Base-by-base conservation (phyloP, 1,284 basidiomycete species). In the Lignosus rhinocerotis region DNA sequence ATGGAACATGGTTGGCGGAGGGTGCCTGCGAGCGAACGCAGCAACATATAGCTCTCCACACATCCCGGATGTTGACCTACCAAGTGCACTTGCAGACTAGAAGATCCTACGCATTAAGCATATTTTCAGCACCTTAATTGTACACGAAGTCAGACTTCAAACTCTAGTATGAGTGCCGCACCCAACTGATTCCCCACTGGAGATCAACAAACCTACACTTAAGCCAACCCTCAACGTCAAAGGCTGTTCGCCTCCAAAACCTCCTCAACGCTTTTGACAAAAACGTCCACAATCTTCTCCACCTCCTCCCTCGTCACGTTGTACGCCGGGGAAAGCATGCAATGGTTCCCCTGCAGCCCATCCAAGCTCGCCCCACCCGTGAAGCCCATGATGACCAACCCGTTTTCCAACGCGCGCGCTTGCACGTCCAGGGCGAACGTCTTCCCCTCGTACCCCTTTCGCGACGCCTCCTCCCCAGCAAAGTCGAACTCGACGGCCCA, bases 401-500 rank as follows among this genome's bases (percentile, higher is more conserved):
- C 85, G 44, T 89, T 86, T 63, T 82, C 71, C 64, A 93, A 69
- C 55, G 84, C 82, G 47, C 79, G 81, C 44, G 82, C 85, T 69
- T 92, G 90, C 14, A 88, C 80, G 19, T 81, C 74, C 72, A 84
- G 79, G 12, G 82, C 87, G 64, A 92, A 87, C 19, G 70, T 67
- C 44, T 78, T 54, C 6, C 78, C 80, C 63, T 79, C 78, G 62
- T 89, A 79, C 39, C 55, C 75, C n/a, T 82, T 60, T 30, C 67
- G 66, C 30, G 68, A 57, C 9, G 76, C 78, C 58, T 78, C 76
- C 10, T 72, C 70, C 8, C 66, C 70, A 16, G 71, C 67, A 66
- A 88, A 86, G 67, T 90, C 89, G 65, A 93, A 92, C 71, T 95
- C 93, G 58, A 94, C 75, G 12, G 79, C 89, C 85, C 88, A 93